phyloP scores from a whole-genome alignment of 192 early-diverging fungal genomes.

The Coemansia sp. region DNA sequence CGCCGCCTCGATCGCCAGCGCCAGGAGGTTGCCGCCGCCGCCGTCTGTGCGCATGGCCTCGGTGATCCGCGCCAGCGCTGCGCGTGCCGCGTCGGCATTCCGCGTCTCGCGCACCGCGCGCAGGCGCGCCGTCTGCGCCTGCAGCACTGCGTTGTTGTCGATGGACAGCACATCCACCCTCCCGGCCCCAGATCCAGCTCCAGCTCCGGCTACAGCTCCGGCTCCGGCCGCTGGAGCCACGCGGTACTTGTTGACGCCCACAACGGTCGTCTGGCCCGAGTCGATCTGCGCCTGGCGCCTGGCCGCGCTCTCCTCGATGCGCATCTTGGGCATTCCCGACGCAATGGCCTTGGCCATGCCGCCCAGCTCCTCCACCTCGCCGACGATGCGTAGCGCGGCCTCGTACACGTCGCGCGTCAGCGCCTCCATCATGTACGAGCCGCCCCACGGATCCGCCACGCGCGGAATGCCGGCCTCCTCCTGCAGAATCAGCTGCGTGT shows the following conservation, averaged over 20 bases:
- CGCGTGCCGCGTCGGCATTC: constrained; percentile 57
- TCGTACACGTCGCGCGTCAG: constrained; percentile 81
- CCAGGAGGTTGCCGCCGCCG: constrained; percentile 71
- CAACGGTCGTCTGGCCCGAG: constrained; percentile 81
- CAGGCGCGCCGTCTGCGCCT: constrained; percentile 68
- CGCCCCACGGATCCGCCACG: constrained; percentile 91
- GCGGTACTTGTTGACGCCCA: constrained; percentile 89
- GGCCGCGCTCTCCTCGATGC: constrained; percentile 85
- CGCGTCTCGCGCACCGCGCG: constrained; percentile 58
- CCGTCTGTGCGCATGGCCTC: constrained; percentile 58
- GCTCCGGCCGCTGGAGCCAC: constrained; percentile 60
- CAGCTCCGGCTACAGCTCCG: constrained; percentile 48
- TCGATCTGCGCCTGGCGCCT: constrained; percentile 87
- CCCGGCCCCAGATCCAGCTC: neutral
- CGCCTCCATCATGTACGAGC: constrained; percentile 92
- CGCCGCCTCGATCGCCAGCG: constrained; percentile 71
- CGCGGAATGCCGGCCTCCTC: constrained; percentile 85
- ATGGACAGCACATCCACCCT: constrained; percentile 68
- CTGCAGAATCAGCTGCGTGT: constrained; percentile 88
- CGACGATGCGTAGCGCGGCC: constrained; percentile 65
- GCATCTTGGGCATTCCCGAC: constrained; percentile 84
- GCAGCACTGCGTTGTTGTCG: constrained; percentile 76
- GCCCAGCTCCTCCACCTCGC: constrained; percentile 81
- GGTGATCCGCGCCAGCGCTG: constrained; percentile 64
- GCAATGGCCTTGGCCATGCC: constrained; percentile 91